Base-by-base conservation (phyloP, 495 filamentous ascomycete species). In the Tuber borchii region DNA sequence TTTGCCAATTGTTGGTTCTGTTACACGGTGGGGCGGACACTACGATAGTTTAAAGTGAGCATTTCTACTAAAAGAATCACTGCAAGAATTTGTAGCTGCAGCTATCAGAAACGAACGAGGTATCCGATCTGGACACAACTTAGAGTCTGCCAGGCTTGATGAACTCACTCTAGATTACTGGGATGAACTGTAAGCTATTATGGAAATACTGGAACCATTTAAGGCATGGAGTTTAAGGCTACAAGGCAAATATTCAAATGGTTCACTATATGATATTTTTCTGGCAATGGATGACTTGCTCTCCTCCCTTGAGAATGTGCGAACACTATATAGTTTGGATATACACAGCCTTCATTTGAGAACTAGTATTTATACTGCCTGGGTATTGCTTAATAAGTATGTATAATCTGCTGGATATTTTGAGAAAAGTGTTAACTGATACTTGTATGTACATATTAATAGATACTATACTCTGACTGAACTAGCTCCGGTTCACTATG, bases 11-110 rank as follows among this genome's bases (percentile, higher is more conserved):
- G 4, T 22, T 22, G 19, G 5, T 22, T 76, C 76, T 69, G 40
- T 77, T 45, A 81, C 77, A 19, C 56, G 74, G 19, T 81, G 74
- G 77, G 48, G 61, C 26, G 71, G 73, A 42, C 71, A 79, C 51
- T 72, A 71, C 72, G 72, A 74, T 20, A 51, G 71, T 69, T 65
- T 79, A 6, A 70, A 44, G 14, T 5, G 71, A 68, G 77, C 44
- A 12, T 71, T 77, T 45, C 39, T 71, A 56, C 42, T 76, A 22
- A 43, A 72, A 40, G 73, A 79, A 42, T 45, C 71, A 22, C 40
- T 77, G 19, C 74, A 71, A 12, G 77, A 76, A 61, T 79, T 77
- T 69, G 44, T 71, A 10, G 56, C 74, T 12, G 42, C 44, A n/a
- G 45, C 70, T 0, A 72, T 79, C 20, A 61, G 56, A 16, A 71